Percentiles rank a stretch among this genome's conserved stretches.
These are phyloP conservation scores for Russula emetica DNA, from an alignment of 768 basidiomycete species.

Conservation along the genomic window DNA sequence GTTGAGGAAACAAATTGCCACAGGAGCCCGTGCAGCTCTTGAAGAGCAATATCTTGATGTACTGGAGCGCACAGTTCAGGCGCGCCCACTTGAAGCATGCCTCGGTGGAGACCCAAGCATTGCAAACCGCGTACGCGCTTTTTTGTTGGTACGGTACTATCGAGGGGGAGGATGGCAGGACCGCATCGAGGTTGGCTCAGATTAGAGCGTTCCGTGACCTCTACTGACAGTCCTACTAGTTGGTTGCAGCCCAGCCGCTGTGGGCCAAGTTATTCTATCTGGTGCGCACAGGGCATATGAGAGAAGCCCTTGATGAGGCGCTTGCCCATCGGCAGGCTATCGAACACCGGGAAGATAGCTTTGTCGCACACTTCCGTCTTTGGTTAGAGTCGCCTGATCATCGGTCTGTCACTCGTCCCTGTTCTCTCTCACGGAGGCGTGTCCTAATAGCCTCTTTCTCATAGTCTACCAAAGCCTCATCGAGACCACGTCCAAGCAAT, in stretches of 20 bases:
- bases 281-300: constrained; percentile 75
- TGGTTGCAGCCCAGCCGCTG: constrained; percentile 80
- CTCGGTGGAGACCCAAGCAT: constrained; percentile 91
- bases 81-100: constrained; percentile 75
- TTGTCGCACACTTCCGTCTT: constrained; percentile 74
- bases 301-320: constrained; percentile 79
- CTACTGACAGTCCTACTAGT: constrained; percentile 40
- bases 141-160: constrained; percentile 76
- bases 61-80: constrained; percentile 76
- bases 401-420: constrained; percentile 44
- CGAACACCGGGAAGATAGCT: constrained; percentile 74
- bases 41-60: constrained; percentile 89
- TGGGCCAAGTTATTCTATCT: constrained; percentile 96
- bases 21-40: constrained; percentile 72
- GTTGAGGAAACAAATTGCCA: constrained; percentile 69
- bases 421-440: background rate
- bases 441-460: constrained; percentile 5
- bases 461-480: constrained; percentile 64
- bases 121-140: constrained; percentile 85
- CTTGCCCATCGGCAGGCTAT: constrained; percentile 63
- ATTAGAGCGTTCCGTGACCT: background rate
- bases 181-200: constrained; percentile 69
- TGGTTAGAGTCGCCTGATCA: constrained; percentile 81
- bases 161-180: constrained; percentile 80
- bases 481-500: constrained; percentile 76